Base-by-base conservation (phyloP, 2,329 filamentous ascomycete genomes). In the Paecilomyces sp. region DNA sequence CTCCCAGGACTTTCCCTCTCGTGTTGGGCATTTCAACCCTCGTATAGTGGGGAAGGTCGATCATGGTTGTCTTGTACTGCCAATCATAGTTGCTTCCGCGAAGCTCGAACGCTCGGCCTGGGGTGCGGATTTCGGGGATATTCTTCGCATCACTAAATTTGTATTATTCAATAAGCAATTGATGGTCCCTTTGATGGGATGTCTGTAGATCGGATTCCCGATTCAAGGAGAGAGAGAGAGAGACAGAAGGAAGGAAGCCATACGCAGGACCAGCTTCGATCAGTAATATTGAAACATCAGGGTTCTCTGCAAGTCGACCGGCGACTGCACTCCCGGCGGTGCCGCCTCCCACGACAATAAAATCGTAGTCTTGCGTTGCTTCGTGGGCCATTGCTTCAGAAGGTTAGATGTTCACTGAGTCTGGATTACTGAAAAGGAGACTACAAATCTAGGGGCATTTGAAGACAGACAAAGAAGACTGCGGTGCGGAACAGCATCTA, bases 1-100 rank as follows among this genome's bases (percentile, higher is more conserved):
- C 84, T 34, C 85, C 84, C 0, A 87, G 80, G 1, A 77, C 77
- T 71, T 84, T 84, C 22, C 85, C 82, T 34, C 84, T 79, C 3
- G 83, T 85, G 66, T 86, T 86, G 54, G 83, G 83, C 73, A 85
- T 85, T 67, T 87, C 84, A 50, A 86, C 74, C 12, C 84, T 81
- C 51, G 80, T 79, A 65, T 86, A 86, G 63, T 86, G 83, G 11
- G 77, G 74, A 1, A 83, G 79, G 58, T 84, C 77, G 65, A 86
- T 80, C 71, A 87, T 79, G 33, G 82, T 85, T 0, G 82, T 82
- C 73, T 86, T 86, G 72, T 85, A 87, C 0, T 74, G 75, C 83
- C 83, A 86, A 69, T 87, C 84, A 62, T 85, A 79, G 65, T 84
- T 71, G 67, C 80, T 82, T 41, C 77, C 79, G 15, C 83, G 79